These are phyloP conservation scores for Leishmania amazonensis DNA, from an alignment of 208 protist genomes.

Conservation along the genomic window DNA sequence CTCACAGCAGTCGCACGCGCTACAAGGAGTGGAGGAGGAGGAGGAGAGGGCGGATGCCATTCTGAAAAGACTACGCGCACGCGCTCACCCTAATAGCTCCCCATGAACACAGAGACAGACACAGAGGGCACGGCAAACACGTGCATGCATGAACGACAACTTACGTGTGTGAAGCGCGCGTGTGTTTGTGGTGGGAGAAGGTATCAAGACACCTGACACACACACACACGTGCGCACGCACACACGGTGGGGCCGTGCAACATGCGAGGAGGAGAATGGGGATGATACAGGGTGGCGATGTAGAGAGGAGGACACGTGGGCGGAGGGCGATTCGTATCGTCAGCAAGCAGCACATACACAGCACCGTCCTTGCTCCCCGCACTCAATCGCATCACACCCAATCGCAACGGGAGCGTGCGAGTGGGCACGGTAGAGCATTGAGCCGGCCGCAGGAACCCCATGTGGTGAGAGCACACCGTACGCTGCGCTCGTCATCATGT, in stretches of 20 bases:
- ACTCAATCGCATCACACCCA: background rate
- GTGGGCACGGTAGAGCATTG: background rate
- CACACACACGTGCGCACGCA: background rate
- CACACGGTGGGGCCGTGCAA: background rate
- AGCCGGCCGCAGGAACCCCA: background rate
- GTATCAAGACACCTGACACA: background rate
- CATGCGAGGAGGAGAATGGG: background rate
- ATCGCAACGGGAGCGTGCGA: background rate
- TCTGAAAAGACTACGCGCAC: background rate
- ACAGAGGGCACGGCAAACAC: background rate
- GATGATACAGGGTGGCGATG: background rate
- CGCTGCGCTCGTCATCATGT: background rate
- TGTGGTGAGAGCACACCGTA: background rate
- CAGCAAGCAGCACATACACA: background rate
- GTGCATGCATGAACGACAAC: background rate
- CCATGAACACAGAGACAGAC: background rate
- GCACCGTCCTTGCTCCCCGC: no score
- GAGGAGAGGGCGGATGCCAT: background rate
- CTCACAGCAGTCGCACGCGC: conserved; percentile 69
- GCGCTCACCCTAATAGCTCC: background rate
- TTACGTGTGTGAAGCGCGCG: background rate
- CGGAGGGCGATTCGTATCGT: background rate
- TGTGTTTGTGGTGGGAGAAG: background rate
- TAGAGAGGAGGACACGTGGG: background rate
- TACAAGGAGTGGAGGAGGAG: background rate